Evolutionary conservation across 2,329 filamentous ascomycete species (phyloP).

Genomic region (Penicillium sp.): DNA sequence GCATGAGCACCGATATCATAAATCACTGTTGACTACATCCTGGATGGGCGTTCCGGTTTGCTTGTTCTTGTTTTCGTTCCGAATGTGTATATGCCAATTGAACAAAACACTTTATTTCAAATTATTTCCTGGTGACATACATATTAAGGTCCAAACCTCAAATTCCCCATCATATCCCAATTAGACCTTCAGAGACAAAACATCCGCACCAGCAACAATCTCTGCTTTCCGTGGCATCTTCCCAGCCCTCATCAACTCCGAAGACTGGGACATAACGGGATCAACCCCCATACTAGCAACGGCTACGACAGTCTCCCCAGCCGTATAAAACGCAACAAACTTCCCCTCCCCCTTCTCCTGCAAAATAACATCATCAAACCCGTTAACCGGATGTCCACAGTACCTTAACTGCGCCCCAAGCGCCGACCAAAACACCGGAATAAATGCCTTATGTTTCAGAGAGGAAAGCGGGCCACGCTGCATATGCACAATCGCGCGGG

Average conservation of each 20-base stretch:
- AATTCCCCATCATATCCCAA: not conserved
- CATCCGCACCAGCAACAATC: conserved; percentile 55
- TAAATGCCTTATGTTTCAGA: conserved; percentile 67
- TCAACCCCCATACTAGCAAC: conserved; percentile 90
- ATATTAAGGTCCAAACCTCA: not conserved
- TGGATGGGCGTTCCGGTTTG: conserved; percentile 10
- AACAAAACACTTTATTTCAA: conserved; percentile 6
- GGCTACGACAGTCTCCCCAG: conserved; percentile 82
- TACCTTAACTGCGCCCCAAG: conserved; percentile 86
- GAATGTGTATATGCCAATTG: conserved; percentile 18
- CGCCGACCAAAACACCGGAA: conserved; percentile 96
- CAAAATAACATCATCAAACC: conserved; percentile 82
- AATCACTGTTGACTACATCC: conserved; percentile 6
- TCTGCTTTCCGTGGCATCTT: conserved; percentile 83
- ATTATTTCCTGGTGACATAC: conserved; percentile 12
- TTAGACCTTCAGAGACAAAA: conserved; percentile 31
- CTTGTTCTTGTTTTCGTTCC: conserved; percentile 12
- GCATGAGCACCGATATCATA: conserved; percentile 9
- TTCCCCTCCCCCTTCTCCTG: conserved; percentile 73
- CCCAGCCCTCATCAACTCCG: conserved; percentile 77
- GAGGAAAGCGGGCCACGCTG: conserved; percentile 31
- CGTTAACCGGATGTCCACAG: conserved; percentile 79
- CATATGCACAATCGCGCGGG: conserved; percentile 70
- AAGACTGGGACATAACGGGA: conserved; percentile 76
- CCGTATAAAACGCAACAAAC: conserved; percentile 86